phyloP scores from a whole-genome alignment of 352 stramenopile genomes.

The Lagenidium giganteum region DNA sequence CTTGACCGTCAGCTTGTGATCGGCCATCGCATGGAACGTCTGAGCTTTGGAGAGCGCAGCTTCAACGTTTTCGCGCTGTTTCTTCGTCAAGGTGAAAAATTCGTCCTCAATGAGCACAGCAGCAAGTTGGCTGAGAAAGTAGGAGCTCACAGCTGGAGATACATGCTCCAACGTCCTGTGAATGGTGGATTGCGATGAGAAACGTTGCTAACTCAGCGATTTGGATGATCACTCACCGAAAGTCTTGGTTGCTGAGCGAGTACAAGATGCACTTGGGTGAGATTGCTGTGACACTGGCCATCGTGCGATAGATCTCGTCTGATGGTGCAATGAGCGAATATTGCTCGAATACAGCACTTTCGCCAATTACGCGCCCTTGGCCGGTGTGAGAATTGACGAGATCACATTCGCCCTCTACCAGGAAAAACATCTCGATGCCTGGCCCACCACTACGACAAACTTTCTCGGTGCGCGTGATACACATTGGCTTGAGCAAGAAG shows the following conservation, averaged over 20 bases:
- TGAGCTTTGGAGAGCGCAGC: slow-evolving; percentile 43
- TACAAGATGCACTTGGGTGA: slow-evolving; percentile 72
- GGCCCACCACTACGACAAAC: slow-evolving; percentile 69
- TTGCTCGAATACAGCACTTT: slow-evolving; percentile 78
- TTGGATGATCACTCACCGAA: slow-evolving; percentile 38
- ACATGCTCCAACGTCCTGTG: slow-evolving; percentile 51
- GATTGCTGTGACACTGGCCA: slow-evolving; percentile 67
- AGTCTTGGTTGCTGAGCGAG: slow-evolving; percentile 74
- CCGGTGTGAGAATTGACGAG: slow-evolving; percentile 65
- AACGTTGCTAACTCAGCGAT: neutral
- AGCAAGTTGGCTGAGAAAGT: slow-evolving; percentile 74
- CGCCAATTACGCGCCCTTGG: slow-evolving; percentile 48
- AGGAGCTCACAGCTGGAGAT: slow-evolving; percentile 70
- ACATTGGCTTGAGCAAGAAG: slow-evolving; percentile 76
- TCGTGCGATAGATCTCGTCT: slow-evolving; percentile 69
- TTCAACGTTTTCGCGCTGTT: slow-evolving; percentile 55
- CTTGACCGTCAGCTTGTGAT: slow-evolving; percentile 53
- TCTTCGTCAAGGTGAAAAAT: slow-evolving; percentile 39
- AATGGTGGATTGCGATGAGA: neutral
- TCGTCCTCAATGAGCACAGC: slow-evolving; percentile 71
- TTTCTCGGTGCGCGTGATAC: slow-evolving; percentile 59
- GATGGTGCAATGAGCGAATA: slow-evolving; percentile 71
- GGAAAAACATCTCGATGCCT: slow-evolving; percentile 79
- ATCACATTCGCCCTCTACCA: slow-evolving; percentile 81
- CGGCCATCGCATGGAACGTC: slow-evolving; percentile 50